These are phyloP conservation scores for Colletotrichum tofieldiae DNA, from an alignment of 2,329 filamentous ascomycete genomes.

Conservation along the genomic window DNA sequence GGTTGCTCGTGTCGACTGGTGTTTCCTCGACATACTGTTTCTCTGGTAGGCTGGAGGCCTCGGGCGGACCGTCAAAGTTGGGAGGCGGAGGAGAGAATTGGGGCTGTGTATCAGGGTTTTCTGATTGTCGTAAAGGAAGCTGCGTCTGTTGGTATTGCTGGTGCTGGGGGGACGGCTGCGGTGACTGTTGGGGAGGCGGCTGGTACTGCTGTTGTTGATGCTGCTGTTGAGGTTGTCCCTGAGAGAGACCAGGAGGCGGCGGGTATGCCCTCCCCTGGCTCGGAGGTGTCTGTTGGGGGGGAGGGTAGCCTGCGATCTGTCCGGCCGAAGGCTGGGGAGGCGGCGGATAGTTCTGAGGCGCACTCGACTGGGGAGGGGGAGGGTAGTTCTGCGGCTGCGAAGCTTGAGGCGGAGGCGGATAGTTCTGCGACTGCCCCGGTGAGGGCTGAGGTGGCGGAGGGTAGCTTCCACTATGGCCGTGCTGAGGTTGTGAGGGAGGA, in stretches of 20 bases:
- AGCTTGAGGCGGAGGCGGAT: conserved; percentile 52
- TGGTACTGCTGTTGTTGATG: conserved; percentile 50
- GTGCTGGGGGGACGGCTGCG: conserved; percentile 45
- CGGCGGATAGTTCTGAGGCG: conserved; percentile 49
- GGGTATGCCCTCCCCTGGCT: conserved; percentile 40
- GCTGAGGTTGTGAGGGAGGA: conserved; percentile 51
- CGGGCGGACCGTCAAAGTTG: conserved; percentile 49
- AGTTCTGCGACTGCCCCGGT: conserved; percentile 39
- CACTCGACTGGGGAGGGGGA: conserved; percentile 50
- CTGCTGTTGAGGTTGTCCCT: conserved; percentile 46
- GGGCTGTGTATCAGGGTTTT: conserved; percentile 40
- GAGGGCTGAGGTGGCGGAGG: conserved; percentile 50
- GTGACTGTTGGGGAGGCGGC: conserved; percentile 50
- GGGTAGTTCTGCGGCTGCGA: conserved; percentile 44
- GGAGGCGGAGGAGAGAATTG: conserved; percentile 52
- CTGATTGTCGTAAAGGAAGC: conserved; percentile 44
- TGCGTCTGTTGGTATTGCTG: conserved; percentile 47
- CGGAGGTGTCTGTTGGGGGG: conserved; percentile 39
- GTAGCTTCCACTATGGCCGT: conserved; percentile 48
- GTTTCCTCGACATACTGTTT: conserved; percentile 48
- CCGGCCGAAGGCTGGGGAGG: conserved; percentile 45
- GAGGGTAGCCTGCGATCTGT: conserved; percentile 34
- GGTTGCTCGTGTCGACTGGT: conserved; percentile 49
- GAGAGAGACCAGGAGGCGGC: conserved; percentile 46
- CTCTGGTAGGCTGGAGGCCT: conserved; percentile 47